These are phyloP conservation scores for Rosa rugosa DNA, from an alignment of 306 rosid species.

Conservation along the genomic window DNA sequence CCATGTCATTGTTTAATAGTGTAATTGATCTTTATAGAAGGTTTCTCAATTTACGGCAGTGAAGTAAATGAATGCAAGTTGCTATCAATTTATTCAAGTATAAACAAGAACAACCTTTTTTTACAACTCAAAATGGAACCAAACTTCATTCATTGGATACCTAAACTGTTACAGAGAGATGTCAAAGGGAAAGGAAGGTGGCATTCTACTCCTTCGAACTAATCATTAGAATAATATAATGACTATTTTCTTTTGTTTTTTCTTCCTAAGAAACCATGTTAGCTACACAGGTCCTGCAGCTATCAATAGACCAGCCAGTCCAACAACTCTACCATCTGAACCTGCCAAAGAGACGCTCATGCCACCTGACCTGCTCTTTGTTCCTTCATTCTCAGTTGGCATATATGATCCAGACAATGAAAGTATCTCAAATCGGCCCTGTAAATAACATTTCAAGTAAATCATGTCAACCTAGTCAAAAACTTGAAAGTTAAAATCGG, in stretches of 20 bases:
- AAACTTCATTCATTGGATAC: too few species aligned
- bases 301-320: conserved; percentile 65
- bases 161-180: too few species aligned
- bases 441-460: conserved; percentile 1
- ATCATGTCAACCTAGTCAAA: not conserved
- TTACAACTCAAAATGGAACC: too few species aligned
- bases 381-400: conserved; percentile 53
- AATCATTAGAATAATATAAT: not conserved
- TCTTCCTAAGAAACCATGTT: conserved; percentile 19
- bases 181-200: too few species aligned
- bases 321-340: conserved; percentile 60
- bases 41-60: too few species aligned
- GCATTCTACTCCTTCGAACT: too few species aligned
- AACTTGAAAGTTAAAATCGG: not conserved
- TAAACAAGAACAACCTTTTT: too few species aligned
- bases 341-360: conserved; percentile 71
- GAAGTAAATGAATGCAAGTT: too few species aligned
- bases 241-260: not conserved
- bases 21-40: too few species aligned
- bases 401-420: conserved; percentile 62
- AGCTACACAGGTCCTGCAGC: conserved; percentile 88
- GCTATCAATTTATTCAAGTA: too few species aligned
- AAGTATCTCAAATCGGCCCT: conserved; percentile 74
- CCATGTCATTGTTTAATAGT: too few species aligned
- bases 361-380: conserved; percentile 66